These are phyloP conservation scores for Petunia secreta DNA, from an alignment of 257 asterid genomes.

Conservation along the genomic window DNA sequence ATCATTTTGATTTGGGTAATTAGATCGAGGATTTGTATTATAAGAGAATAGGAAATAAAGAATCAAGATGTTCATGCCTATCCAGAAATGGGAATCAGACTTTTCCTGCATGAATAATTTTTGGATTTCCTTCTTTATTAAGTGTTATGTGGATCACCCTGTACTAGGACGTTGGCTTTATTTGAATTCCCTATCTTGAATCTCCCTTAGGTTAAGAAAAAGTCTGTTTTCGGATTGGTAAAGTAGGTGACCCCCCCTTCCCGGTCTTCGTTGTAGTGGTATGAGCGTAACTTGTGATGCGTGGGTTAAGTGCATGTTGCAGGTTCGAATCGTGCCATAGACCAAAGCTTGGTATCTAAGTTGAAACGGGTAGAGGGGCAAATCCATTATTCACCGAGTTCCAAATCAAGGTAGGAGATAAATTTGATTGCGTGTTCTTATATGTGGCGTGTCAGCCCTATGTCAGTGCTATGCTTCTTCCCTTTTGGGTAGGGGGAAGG, in stretches of 20 bases:
- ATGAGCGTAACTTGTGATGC: too few species aligned
- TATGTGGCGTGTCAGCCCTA: too few species aligned
- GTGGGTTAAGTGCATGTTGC: too few species aligned
- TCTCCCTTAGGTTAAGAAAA: too few species aligned
- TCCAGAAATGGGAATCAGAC: neutral
- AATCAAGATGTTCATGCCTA: conserved; percentile 3
- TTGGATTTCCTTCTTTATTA: conserved; percentile 1
- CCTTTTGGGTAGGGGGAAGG: neutral
- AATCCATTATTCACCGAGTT: too few species aligned
- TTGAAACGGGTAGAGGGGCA: too few species aligned
- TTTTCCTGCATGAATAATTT: neutral
- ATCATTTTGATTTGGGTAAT: conserved; percentile 17
- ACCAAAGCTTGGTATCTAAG: too few species aligned
- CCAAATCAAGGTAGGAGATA: too few species aligned
- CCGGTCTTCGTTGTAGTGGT: too few species aligned
- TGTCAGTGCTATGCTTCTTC: neutral
- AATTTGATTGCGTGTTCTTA: neutral
- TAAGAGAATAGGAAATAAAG: neutral
- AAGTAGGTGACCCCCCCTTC: too few species aligned
- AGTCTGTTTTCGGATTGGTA: neutral
- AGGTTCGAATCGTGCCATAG: too few species aligned
- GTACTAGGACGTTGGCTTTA: conserved; percentile 8
- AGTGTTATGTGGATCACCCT: too few species aligned
- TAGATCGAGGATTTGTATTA: conserved; percentile 8
- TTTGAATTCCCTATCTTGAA: neutral